Evolutionary conservation across 371 early-diverging fungal species (phyloP).

Genomic region (Mucor irregularis): DNA sequence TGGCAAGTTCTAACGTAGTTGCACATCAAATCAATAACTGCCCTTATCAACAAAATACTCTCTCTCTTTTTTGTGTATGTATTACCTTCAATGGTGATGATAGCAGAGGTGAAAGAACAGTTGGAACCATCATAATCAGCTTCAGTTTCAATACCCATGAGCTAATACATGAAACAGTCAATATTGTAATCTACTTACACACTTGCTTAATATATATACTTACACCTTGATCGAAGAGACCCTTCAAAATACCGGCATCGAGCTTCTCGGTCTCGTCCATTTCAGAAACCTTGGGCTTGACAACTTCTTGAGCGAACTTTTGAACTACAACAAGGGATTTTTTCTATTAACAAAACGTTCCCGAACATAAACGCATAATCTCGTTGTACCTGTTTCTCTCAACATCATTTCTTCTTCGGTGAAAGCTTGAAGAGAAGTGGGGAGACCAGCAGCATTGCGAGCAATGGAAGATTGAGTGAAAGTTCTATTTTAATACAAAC

Average conservation of each 20-base stretch:
- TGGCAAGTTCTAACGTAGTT: conserved; percentile 93
- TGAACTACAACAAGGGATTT: conserved; percentile 53
- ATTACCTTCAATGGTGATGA: conserved; percentile 85
- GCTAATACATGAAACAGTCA: conserved; percentile 34
- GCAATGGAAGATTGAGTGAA: conserved; percentile 50
- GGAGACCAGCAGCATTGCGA: conserved; percentile 30
- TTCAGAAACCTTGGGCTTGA: conserved; percentile 84
- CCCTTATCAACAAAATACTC: no score
- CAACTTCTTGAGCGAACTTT: conserved; percentile 81
- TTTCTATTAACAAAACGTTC: no score
- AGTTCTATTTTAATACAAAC: conserved; percentile 29
- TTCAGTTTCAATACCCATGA: conserved; percentile 96
- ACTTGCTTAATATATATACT: conserved; percentile 21
- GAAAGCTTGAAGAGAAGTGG: conserved; percentile 69
- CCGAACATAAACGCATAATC: background rate
- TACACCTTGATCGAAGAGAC: conserved; percentile 89
- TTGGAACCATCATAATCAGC: conserved; percentile 83
- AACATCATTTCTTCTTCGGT: conserved; percentile 86
- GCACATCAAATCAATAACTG: no score
- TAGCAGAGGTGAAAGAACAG: conserved; percentile 91
- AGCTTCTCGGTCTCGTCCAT: conserved; percentile 95
- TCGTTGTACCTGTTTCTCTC: conserved; percentile 64
- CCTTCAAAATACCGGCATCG: conserved; percentile 80
- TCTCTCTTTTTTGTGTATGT: no score
- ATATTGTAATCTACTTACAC: background rate